Evolutionary conservation across 805 yeast genomes (phyloP), one percentile per base, ranked within the genome.

Genomic region (Metschnikowia dekortorum): DNA sequence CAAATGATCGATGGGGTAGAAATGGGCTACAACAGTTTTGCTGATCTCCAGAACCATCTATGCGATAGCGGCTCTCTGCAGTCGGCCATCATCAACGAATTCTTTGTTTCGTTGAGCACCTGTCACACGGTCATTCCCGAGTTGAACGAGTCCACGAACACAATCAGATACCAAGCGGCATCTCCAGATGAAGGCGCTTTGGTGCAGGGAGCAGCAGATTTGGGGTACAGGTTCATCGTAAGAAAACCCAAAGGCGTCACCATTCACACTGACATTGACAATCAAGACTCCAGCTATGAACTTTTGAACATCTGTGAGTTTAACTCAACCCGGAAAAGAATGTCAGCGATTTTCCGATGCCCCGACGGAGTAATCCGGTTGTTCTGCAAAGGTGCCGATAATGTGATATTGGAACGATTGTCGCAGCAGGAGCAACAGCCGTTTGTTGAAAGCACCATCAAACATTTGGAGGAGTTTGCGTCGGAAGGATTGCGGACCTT

Each of bases 141-240:
- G 66, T 73, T 79, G 16, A 78, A 76, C 53, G 83, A 76, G 1
- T 73, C 72, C 50, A 63, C 66, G 2, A 88, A 87, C 0, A 58
- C 76, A 2, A 84, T 94, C 55, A 91, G 89, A 65, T 94, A 95
- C 66, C 99, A 94, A 69, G 99, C 99, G 1, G 97, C 99, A 0
- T 91, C 98, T 0, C 99, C 99, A 0, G 99, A 94, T 71, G 99
- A 95, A 73, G 99, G 99, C 46, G 99, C 99, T 0, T 75, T 94
- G 53, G 99, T 94, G 2, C 90, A 91, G 60, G 99, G 99, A 51
- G 98, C 96, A 14, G 94, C 97, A 0, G 76, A 75, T 61, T 71
- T 92, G 43, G 98, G 97, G 0, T 94, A 86, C 64, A 83, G 79
- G 54, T 95, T 94, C 65, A 79, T 81, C 7, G 82, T 89, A 43